phyloP scores from a whole-genome alignment of 176 grass and related monocot species.

The Cocos nucifera region DNA sequence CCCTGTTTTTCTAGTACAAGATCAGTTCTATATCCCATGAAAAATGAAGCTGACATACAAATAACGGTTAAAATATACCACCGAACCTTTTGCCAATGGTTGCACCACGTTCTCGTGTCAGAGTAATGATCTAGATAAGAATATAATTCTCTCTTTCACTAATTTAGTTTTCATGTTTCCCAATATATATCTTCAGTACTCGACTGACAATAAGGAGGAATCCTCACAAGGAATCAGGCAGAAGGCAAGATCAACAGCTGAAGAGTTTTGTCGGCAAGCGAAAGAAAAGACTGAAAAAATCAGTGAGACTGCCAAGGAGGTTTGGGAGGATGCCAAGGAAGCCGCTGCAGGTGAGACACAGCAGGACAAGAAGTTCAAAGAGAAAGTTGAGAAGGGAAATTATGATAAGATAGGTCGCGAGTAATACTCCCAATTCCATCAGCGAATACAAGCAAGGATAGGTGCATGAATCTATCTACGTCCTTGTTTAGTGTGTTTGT shows the following conservation, averaged over 20 bases:
- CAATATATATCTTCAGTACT: slow-evolving; percentile 17
- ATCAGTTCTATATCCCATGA: too few relatives aligned
- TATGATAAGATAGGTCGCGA: slow-evolving; percentile 24
- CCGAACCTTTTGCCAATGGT: too few relatives aligned
- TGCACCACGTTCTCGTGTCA: too few relatives aligned
- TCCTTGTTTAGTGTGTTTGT: too few relatives aligned
- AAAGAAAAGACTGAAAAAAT: slow-evolving; percentile 65
- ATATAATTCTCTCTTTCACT: too few relatives aligned
- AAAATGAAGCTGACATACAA: too few relatives aligned
- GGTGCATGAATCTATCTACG: too few relatives aligned
- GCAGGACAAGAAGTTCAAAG: slow-evolving; percentile 49
- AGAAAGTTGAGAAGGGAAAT: slow-evolving; percentile 54
- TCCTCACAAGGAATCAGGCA: slow-evolving; percentile 24
- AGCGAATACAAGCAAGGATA: too few relatives aligned
- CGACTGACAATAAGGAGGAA: slow-evolving; percentile 38
- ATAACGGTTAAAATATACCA: too few relatives aligned
- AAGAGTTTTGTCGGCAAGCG: slow-evolving; percentile 73
- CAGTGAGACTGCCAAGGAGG: slow-evolving; percentile 36
- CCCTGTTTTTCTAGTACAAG: too few relatives aligned
- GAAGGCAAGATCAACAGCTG: slow-evolving; percentile 66
- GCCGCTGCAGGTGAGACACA: slow-evolving; percentile 35
- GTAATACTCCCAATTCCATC: slow-evolving; percentile 1
- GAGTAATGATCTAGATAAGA: too few relatives aligned
- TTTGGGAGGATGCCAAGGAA: slow-evolving; percentile 49
- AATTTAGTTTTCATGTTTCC: too few relatives aligned